A percentile compares a stretch with the other conserved stretches of the same genome.
Conservation (phyloP, 1,284 basidiomycete genomes). For the Heterobasidion parviporum region DNA sequence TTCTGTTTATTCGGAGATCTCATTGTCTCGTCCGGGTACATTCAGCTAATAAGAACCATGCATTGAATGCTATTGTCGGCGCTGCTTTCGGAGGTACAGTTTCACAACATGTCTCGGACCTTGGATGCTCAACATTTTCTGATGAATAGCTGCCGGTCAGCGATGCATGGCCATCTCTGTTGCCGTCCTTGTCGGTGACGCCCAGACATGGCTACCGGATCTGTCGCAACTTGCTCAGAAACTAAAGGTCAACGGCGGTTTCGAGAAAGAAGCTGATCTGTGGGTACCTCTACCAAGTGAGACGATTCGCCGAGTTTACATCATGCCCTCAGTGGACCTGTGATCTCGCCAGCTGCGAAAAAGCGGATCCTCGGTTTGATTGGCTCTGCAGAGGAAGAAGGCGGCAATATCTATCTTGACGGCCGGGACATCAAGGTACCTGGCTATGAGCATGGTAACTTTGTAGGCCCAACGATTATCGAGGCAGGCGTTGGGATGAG, state of each 20-base stretch:
- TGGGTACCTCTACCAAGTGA: constrained; percentile 29
- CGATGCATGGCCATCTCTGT: constrained; percentile 95
- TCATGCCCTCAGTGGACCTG: constrained; percentile 49
- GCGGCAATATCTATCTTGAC: constrained; percentile 85
- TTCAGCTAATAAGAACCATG: constrained; percentile 87
- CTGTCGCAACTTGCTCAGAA: constrained; percentile 77
- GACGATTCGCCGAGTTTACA: too few relatives aligned
- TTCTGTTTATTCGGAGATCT: constrained; percentile 5
- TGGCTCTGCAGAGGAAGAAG: constrained; percentile 75
- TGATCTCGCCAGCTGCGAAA: constrained; percentile 88
- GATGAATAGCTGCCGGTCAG: constrained; percentile 82
- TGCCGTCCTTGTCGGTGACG: constrained; percentile 78
- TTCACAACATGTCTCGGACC: constrained; percentile 9
- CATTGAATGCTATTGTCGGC: constrained; percentile 89
- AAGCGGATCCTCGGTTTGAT: constrained; percentile 75
- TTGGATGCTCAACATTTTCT: constrained; percentile 19
- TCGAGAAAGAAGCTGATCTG: constrained; percentile 84
- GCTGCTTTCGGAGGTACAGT: constrained; percentile 84
- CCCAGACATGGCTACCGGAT: constrained; percentile 81
- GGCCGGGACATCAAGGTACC: constrained; percentile 67
- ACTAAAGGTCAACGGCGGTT: constrained; percentile 85
- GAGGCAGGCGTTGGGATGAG: constrained; percentile 79
- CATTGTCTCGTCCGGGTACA: not conserved
- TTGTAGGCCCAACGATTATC: constrained; percentile 90
- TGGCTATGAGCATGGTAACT: constrained; percentile 88